Evolutionary conservation across 495 filamentous ascomycete species (phyloP), one percentile per base, ranked within the genome.

Genomic region (Tuber melanosporum): DNA sequence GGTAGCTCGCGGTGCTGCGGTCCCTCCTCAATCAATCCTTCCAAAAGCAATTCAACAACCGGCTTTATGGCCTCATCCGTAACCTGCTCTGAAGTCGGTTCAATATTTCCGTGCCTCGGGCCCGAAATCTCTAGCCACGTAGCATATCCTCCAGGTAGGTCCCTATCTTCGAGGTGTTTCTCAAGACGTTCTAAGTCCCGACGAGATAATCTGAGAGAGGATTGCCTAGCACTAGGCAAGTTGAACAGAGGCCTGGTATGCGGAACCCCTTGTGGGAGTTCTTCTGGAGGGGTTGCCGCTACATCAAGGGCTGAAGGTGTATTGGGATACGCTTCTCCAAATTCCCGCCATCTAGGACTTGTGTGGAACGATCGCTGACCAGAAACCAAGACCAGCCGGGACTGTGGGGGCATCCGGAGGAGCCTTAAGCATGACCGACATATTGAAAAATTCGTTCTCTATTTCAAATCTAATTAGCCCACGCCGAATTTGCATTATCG

Each of bases 361-460:
- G 66, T 20, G 62, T 76, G 74, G 19, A 79, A 46, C 57, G 74
- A 74, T n/a, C 49, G 32, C 36, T 66, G 78, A 5, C 41, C 44
- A 17, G 75, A 46, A 19, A 71, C 73, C 57, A 70, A 45, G 17
- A 17, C 2, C 45, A 72, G 4, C 14, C 57, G 73, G 49, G 69
- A 7, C 26, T 45, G 77, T 4, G 47, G 49, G 46, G 77, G 62
- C 26, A 41, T 39, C 43, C 73, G 73, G 44, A 44, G 43, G 43
- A 75, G 41, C 52, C 77, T 71, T 43, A 80, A 49, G 74, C 78
- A 80, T 45, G 73, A 76, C 42, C 41, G 46, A 52, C 47, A 80
- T 78, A 79, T 71, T 39, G 66, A 79, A 43, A 71, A 62, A 36
- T 26, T 36, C 57, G 57, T 19, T 66, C 57, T 26, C 57, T 66